Percentiles rank a stretch among this genome's conserved stretches.
phyloP scores from a whole-genome alignment of 805 yeast genomes.

The Ogataea paraovalis region DNA sequence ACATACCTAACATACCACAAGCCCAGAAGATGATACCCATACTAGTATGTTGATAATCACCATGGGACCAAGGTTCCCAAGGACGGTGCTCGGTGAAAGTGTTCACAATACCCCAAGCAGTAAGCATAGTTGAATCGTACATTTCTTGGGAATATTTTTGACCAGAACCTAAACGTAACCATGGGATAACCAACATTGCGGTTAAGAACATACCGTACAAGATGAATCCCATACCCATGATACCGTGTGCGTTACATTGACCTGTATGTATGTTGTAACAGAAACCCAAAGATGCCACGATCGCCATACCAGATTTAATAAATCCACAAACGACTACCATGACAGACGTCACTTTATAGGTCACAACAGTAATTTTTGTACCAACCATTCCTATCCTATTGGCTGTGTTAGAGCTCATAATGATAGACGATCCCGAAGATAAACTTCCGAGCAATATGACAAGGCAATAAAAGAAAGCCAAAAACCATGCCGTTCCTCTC shows the following conservation, averaged over 20 bases:
- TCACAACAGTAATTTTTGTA: slow-evolving; percentile 28
- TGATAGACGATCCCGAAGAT: slow-evolving; percentile 46
- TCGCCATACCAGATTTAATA: slow-evolving; percentile 77
- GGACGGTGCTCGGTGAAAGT: slow-evolving; percentile 91
- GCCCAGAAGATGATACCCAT: slow-evolving; percentile 98
- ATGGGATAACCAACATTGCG: slow-evolving; percentile 65
- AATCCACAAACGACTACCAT: slow-evolving; percentile 58
- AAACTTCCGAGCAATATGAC: slow-evolving; percentile 53
- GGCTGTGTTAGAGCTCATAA: slow-evolving; percentile 30
- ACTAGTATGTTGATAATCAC: slow-evolving; percentile 91
- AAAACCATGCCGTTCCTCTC: slow-evolving; percentile 64
- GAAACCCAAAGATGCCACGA: slow-evolving; percentile 81
- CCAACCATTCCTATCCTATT: slow-evolving; percentile 37
- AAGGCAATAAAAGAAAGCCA: slow-evolving; percentile 42
- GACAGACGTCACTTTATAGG: slow-evolving; percentile 46
- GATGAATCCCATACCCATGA: slow-evolving; percentile 90
- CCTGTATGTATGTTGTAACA: slow-evolving; percentile 84
- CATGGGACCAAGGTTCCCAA: slow-evolving; percentile 92
- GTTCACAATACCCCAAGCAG: slow-evolving; percentile 87
- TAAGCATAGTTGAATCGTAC: slow-evolving; percentile 76
- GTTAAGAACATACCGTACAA: slow-evolving; percentile 70
- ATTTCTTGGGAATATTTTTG: slow-evolving; percentile 69
- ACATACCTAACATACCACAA: slow-evolving; percentile 84
- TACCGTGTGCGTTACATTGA: slow-evolving; percentile 95
- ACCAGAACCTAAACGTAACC: slow-evolving; percentile 55